Evolutionary conservation across 306 rosid genomes (phyloP), one percentile per base, ranked within the genome.

Genomic region (Quercus aquifolioides): DNA sequence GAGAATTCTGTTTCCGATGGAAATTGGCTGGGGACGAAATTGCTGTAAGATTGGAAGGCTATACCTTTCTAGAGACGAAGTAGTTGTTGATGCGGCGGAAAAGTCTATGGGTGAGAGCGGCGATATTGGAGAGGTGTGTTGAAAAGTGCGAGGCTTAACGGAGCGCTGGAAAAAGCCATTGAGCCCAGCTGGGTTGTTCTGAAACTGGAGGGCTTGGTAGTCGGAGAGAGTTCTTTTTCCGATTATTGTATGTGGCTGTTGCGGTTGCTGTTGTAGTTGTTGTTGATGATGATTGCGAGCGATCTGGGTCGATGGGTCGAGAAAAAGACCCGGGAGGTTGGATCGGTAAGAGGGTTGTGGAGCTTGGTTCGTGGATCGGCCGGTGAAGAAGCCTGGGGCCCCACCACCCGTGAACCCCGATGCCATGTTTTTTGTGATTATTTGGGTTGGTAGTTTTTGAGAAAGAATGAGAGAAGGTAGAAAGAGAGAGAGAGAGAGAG

Each of bases 221-320:
- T 95, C 98, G 1, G 94, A 80, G 1, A 90, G 97, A n/a, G 91
- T 90, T 4, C 97, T 87, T 38, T 93, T 95, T 0, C 98, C 88
- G 55, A 85, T 77, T 20, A 86, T 31, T 28, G 84, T 30, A 30
- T 86, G 75, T 0, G 65, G 69, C 46, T 71, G 52, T 30, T 59
- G 46, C 8, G 46, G 46, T 2, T 41, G 46, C 46, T 41, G 46
- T 8, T 41, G 46, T 41, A 41, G 46, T 7, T 7, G 46, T 8
- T 8, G 46, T 8, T 23, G 69, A 1, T 84, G 97, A 33, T 23
- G 69, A 3, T 84, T 96, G 41, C 90, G 84, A 0, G 80, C 77
- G 90, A 92, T 91, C 90, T 91, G 97, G 0, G 87, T 6, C 1
- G 96, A 17, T 5, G 90, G 88, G 84, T 91, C 97, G n/a, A 86